Conservation (phyloP, 2,329 filamentous ascomycete species). For the Colletotrichum costaricense region DNA sequence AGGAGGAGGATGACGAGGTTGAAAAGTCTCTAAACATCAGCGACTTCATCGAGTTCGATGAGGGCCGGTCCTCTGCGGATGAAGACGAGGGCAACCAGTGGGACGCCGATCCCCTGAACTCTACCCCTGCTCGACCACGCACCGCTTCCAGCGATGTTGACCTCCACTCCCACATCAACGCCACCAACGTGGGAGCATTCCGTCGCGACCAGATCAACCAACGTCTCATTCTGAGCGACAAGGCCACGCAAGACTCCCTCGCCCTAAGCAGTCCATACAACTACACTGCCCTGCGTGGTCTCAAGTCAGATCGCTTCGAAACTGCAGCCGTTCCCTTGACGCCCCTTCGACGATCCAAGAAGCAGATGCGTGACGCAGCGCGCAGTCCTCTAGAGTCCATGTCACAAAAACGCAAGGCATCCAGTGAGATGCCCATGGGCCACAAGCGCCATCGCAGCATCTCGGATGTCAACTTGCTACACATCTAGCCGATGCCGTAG, state of each 20-base stretch:
- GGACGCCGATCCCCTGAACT: slow-evolving; percentile 60
- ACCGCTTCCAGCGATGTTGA: slow-evolving; percentile 60
- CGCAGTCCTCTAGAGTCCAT: slow-evolving; percentile 62
- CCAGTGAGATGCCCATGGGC: slow-evolving; percentile 51
- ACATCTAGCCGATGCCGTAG: slow-evolving; percentile 47
- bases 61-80: slow-evolving; percentile 69
- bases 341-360: slow-evolving; percentile 70
- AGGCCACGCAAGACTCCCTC: slow-evolving; percentile 71
- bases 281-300: slow-evolving; percentile 69
- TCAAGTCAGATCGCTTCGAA: slow-evolving; percentile 74
- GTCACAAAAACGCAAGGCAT: slow-evolving; percentile 67
- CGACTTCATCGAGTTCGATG: slow-evolving; percentile 78
- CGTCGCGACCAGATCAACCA: slow-evolving; percentile 75
- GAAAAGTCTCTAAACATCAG: slow-evolving; percentile 74
- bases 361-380: slow-evolving; percentile 53
- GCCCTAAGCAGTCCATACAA: slow-evolving; percentile 71
- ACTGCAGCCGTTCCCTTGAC: slow-evolving; percentile 77
- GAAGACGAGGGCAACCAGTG: slow-evolving; percentile 63
- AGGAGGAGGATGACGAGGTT: slow-evolving; percentile 72
- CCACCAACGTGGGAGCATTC: slow-evolving; percentile 81
- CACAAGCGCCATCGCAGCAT: slow-evolving; percentile 71
- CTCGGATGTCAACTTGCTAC: slow-evolving; percentile 64
- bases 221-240: slow-evolving; percentile 69
- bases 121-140: slow-evolving; percentile 63
- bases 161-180: slow-evolving; percentile 69